Conservation (phyloP, 257 asterid species). For the Solanum neorickii region DNA sequence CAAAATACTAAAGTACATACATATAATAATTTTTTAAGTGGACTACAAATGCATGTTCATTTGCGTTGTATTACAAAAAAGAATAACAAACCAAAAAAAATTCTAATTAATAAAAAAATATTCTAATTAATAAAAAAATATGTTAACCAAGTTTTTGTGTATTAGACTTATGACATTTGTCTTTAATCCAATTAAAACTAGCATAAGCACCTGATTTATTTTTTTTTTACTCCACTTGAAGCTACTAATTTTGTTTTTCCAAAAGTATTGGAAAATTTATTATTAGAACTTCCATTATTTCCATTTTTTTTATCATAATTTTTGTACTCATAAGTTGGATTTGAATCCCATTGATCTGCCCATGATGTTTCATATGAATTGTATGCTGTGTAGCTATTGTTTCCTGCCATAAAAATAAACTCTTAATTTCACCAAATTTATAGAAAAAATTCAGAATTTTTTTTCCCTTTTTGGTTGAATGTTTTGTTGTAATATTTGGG, state of each 20-base stretch:
- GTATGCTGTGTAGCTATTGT: slow-evolving; percentile 4
- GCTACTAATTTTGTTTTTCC: slow-evolving; percentile 55
- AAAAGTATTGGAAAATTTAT: slow-evolving; percentile 20
- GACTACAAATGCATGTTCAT: not conserved
- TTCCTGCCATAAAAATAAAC: not conserved
- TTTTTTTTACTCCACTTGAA: slow-evolving; percentile 61
- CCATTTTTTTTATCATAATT: not conserved
- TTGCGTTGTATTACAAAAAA: not conserved
- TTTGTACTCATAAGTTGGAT: slow-evolving; percentile 19
- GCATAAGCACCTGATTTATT: slow-evolving; percentile 64
- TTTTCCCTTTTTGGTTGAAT: not conserved
- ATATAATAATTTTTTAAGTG: not conserved
- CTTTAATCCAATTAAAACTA: slow-evolving; percentile 64
- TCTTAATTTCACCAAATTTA: not conserved
- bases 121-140: not conserved
- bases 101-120: not conserved
- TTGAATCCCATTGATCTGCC: slow-evolving; percentile 65
- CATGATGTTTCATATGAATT: slow-evolving; percentile 59
- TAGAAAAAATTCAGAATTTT: not conserved
- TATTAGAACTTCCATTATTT: slow-evolving; percentile 3
- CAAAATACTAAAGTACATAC: too few species aligned
- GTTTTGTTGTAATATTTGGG: not conserved
- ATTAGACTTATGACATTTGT: slow-evolving; percentile 11
- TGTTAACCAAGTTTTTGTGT: slow-evolving; percentile 16
- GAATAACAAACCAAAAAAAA: not conserved